phyloP scores from a whole-genome alignment of 345 rosid species.

The Trapa bicornis region DNA sequence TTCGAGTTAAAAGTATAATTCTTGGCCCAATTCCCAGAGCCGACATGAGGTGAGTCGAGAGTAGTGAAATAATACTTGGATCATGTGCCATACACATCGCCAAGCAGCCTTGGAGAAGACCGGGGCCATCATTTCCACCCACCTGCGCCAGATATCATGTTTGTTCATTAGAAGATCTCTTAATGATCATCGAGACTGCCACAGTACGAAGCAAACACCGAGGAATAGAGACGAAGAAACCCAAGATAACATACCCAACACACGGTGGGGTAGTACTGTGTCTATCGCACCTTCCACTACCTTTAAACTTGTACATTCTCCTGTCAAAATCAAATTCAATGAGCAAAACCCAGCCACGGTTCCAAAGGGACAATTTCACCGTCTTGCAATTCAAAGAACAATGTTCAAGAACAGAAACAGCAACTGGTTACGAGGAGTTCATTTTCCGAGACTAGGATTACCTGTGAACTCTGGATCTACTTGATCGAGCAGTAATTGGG shows the following conservation, averaged over 20 bases:
- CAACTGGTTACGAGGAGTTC: no score
- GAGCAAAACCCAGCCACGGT: neutral
- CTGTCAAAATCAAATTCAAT: constrained; percentile 20
- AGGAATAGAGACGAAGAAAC: neutral
- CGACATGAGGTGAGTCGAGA: neutral
- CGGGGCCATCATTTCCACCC: constrained; percentile 99
- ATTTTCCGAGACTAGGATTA: constrained; percentile 4
- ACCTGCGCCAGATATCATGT: constrained; percentile 30
- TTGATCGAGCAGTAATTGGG: constrained; percentile 40
- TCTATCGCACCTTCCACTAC: constrained; percentile 55
- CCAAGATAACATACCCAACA: constrained; percentile 38
- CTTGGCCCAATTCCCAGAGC: neutral
- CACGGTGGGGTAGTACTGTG: constrained; percentile 82
- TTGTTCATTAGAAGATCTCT: neutral
- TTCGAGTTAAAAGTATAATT: neutral
- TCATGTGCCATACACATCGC: constrained; percentile 88
- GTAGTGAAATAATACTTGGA: constrained; percentile 53
- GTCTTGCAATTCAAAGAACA: no score
- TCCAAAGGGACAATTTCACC: no score
- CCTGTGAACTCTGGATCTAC: constrained; percentile 52
- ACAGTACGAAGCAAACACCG: neutral
- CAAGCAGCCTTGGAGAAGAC: constrained; percentile 87
- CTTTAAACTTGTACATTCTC: constrained; percentile 69
- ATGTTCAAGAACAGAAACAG: neutral
- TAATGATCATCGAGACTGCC: neutral